Percentiles rank a stretch among this genome's conserved stretches.
Conservation (phyloP, 176 grass and related monocot genomes). For the Oryza brachyantha region DNA sequence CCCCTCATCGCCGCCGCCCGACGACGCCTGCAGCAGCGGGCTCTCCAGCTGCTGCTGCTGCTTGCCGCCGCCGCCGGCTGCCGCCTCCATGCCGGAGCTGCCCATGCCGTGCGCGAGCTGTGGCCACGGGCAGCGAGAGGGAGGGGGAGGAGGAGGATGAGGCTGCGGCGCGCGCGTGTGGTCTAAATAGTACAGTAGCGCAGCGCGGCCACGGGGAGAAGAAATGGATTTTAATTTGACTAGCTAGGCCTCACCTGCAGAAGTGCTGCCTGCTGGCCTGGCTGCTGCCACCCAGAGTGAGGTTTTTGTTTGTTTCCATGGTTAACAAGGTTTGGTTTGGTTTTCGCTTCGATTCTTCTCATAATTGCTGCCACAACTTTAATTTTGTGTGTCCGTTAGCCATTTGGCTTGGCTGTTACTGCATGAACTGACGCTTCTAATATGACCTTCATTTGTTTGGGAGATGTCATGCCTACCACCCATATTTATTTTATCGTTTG, state of each 20-base stretch:
- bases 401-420: background rate
- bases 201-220: background rate
- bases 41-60: constrained; percentile 1
- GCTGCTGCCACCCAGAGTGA: too few species aligned
- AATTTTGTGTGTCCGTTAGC: too few species aligned
- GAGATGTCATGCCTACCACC: too few species aligned
- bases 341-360: background rate
- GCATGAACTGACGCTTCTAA: background rate
- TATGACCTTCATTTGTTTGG: too few species aligned
- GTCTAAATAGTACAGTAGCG: background rate
- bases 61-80: background rate
- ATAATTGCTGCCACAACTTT: too few species aligned
- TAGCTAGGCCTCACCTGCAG: background rate
- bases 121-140: background rate
- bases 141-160: background rate
- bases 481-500: too few species aligned
- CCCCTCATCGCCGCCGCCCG: background rate
- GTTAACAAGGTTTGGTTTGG: background rate
- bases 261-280: too few species aligned
- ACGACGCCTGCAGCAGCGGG: background rate
- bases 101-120: too few species aligned
- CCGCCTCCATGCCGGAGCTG: background rate
- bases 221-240: background rate
- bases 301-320: background rate
- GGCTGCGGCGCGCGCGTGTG: background rate